A percentile compares a stretch with the other conserved stretches of the same genome.
Evolutionary conservation across 768 basidiomycete species (phyloP).

Genomic region (Trametes cingulata): DNA sequence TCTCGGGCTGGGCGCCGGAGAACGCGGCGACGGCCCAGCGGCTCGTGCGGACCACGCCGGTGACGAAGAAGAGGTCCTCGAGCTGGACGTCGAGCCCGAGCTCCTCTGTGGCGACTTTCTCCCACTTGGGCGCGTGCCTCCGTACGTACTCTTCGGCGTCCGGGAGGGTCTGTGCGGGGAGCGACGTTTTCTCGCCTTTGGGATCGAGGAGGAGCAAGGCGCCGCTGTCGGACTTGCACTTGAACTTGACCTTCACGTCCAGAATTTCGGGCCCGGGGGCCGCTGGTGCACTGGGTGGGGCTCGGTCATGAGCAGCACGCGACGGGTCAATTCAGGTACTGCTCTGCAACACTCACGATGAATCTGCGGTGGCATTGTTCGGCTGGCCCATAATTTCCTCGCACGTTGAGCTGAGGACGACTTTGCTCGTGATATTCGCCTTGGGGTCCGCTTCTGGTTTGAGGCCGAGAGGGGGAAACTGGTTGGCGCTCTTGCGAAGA

Average conservation of each 20-base stretch:
- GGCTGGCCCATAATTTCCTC: no score
- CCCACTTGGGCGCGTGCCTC: background rate
- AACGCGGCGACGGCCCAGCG: constrained; percentile 17
- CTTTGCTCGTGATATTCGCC: no score
- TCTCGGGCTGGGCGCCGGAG: background rate
- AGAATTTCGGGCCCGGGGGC: no score
- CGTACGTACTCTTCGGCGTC: background rate
- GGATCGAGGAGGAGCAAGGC: background rate
- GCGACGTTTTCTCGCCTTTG: background rate
- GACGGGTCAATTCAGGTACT: no score
- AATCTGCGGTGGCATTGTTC: no score
- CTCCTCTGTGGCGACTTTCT: background rate
- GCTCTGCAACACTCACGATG: no score
- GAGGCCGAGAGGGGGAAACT: background rate
- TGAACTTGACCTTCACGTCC: no score
- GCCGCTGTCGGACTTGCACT: background rate
- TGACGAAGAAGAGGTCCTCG: constrained; percentile 6
- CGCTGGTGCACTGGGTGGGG: no score
- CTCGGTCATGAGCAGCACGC: no score
- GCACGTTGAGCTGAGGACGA: no score
- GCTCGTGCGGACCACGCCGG: constrained; percentile 7
- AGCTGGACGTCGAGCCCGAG: background rate
- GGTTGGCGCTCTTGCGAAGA: background rate
- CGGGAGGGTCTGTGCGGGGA: background rate
- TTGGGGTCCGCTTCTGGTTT: no score